Conservation (phyloP, 2,329 filamentous ascomycete species). For the Podosphaera aphanis region DNA sequence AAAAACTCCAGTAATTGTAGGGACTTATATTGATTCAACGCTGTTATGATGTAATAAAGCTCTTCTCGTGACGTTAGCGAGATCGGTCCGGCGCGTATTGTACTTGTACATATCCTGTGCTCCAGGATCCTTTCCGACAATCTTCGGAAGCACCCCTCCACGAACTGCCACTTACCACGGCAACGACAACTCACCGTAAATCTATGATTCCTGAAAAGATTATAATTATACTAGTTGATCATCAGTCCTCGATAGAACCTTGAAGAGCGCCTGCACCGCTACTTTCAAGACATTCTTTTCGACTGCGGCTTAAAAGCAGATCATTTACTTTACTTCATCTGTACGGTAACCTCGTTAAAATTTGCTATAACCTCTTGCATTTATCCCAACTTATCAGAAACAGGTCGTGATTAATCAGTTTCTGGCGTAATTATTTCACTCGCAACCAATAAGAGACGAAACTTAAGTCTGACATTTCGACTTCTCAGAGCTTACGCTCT, state of each 20-base stretch:
- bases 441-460: slow-evolving; percentile 3
- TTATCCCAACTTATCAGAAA: not conserved
- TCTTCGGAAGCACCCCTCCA: not conserved
- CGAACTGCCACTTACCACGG: not conserved
- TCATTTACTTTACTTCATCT: not conserved
- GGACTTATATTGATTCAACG: no score
- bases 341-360: slow-evolving; percentile 1
- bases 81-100: not conserved
- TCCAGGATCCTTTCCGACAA: not conserved
- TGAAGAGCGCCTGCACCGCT: slow-evolving; percentile 17
- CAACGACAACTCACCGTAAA: not conserved
- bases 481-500: slow-evolving; percentile 17
- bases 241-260: slow-evolving; percentile 7
- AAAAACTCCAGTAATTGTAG: no score
- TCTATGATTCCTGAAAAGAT: not conserved
- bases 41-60: not conserved
- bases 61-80: not conserved
- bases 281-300: slow-evolving; percentile 13
- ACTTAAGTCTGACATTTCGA: slow-evolving; percentile 7
- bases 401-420: slow-evolving; percentile 3
- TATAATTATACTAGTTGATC: not conserved
- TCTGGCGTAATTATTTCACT: slow-evolving; percentile 1
- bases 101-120: not conserved
- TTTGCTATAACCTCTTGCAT: not conserved
- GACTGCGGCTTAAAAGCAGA: slow-evolving; percentile 5